Evolutionary conservation across 768 basidiomycete species (phyloP).

Genomic region (Kwoniella sp.): DNA sequence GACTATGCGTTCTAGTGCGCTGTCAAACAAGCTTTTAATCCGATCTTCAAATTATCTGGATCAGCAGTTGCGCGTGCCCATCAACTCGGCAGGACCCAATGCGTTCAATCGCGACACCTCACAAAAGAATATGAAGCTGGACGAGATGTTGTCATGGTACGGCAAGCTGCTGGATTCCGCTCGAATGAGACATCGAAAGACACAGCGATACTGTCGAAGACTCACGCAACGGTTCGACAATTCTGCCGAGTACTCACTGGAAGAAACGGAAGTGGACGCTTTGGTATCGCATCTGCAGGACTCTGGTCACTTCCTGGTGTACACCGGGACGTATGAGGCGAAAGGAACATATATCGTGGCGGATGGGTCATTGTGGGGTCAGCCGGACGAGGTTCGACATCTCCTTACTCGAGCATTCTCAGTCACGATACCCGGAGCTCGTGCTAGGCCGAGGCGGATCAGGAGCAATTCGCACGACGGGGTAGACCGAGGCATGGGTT

Average conservation of each 20-base stretch:
- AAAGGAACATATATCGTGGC: slow-evolving; percentile 91
- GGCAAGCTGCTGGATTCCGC: slow-evolving; percentile 89
- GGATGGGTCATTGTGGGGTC: slow-evolving; percentile 67
- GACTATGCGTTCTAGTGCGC: slow-evolving; percentile 58
- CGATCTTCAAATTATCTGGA: slow-evolving; percentile 93
- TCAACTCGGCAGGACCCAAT: background rate
- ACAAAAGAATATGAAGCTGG: slow-evolving; percentile 60
- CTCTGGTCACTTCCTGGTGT: slow-evolving; percentile 88
- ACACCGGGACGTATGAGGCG: slow-evolving; percentile 77
- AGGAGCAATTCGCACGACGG: slow-evolving; percentile 27
- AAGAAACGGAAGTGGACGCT: slow-evolving; percentile 37
- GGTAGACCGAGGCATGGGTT: slow-evolving; percentile 8
- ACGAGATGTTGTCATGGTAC: slow-evolving; percentile 84
- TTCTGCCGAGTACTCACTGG: slow-evolving; percentile 40
- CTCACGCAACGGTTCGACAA: slow-evolving; percentile 78
- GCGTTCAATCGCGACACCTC: background rate
- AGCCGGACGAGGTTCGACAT: slow-evolving; percentile 68
- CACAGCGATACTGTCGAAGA: slow-evolving; percentile 68
- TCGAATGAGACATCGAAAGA: slow-evolving; percentile 81
- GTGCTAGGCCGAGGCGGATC: slow-evolving; percentile 12
- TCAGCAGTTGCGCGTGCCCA: slow-evolving; percentile 68
- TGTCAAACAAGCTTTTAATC: slow-evolving; percentile 88
- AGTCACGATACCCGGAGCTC: slow-evolving; percentile 12
- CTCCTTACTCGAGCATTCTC: slow-evolving; percentile 77
- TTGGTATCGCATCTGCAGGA: slow-evolving; percentile 65